Conservation (phyloP, 2,329 filamentous ascomycete genomes). For the Aspergillus vadensis region DNA sequence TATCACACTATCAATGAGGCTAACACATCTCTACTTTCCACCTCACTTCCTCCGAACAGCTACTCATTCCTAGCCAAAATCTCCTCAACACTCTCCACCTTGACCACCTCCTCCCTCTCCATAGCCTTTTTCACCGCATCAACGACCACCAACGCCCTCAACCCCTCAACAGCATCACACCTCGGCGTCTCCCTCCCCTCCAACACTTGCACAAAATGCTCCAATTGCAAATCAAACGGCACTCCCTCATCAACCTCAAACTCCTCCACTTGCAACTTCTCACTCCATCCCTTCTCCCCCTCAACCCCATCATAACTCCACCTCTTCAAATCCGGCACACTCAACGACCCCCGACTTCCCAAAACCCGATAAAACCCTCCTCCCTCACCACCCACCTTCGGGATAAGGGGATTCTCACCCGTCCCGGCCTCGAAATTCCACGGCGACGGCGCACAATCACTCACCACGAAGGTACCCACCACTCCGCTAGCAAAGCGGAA, state of each 20-base stretch:
- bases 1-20: too few relatives aligned
- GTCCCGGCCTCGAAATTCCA: slow-evolving; percentile 61
- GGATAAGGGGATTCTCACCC: slow-evolving; percentile 60
- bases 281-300: slow-evolving; percentile 47
- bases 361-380: background rate
- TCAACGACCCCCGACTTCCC: slow-evolving; percentile 24
- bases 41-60: background rate
- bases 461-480: slow-evolving; percentile 60
- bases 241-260: slow-evolving; percentile 31
- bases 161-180: background rate
- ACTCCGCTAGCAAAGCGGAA: slow-evolving; percentile 56
- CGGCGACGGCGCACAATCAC: slow-evolving; percentile 54
- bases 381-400: slow-evolving; percentile 28
- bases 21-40: background rate
- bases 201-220: slow-evolving; percentile 55
- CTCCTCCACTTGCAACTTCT: slow-evolving; percentile 37
- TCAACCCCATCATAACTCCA: slow-evolving; percentile 49
- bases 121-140: background rate
- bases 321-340: slow-evolving; percentile 57
- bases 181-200: slow-evolving; percentile 9
- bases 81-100: background rate
- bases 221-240: slow-evolving; percentile 57
- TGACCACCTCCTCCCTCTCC: background rate
- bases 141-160: background rate
- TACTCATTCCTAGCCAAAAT: background rate